A percentile compares a stretch with the other conserved stretches of the same genome.
Evolutionary conservation across 768 basidiomycete genomes (phyloP).

Genomic region (Mycena leptocephala): DNA sequence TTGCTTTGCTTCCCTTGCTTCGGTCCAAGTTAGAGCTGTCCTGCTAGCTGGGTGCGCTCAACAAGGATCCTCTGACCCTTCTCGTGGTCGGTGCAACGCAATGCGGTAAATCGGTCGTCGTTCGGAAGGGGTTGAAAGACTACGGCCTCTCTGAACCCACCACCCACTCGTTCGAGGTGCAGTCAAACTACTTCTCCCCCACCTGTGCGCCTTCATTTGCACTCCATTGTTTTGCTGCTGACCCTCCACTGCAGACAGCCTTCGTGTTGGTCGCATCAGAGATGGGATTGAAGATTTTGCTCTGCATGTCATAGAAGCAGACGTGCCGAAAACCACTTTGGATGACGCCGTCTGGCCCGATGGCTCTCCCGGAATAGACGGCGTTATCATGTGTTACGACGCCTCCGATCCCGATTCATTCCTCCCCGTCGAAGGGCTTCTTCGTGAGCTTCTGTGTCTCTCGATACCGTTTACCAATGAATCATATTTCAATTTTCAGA

Average conservation of each 20-base stretch:
- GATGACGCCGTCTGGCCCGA: constrained; percentile 64
- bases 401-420: constrained; percentile 76
- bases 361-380: constrained; percentile 76
- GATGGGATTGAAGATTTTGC: constrained; percentile 56
- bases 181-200: constrained; percentile 51
- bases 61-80: constrained; percentile 66
- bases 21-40: constrained; percentile 1
- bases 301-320: constrained; percentile 71
- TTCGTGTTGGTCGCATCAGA: constrained; percentile 52
- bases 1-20: constrained; percentile 9
- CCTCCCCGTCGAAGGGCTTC: constrained; percentile 73
- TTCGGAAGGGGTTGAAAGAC: constrained; percentile 81
- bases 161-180: constrained; percentile 50
- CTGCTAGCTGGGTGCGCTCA: constrained; percentile 29
- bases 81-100: constrained; percentile 85
- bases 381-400: constrained; percentile 91
- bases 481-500: constrained; percentile 56
- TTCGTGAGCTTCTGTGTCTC: constrained; percentile 69
- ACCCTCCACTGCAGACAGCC: constrained; percentile 55
- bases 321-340: constrained; percentile 53
- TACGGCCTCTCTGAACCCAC: constrained; percentile 67
- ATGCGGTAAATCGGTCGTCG: constrained; percentile 91
- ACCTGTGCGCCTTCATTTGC: constrained; percentile 53
- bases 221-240: constrained; percentile 41
- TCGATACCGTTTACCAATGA: constrained; percentile 13